Base-by-base conservation (phyloP, 176 grass and related monocot genomes). In the Carex parvula region DNA sequence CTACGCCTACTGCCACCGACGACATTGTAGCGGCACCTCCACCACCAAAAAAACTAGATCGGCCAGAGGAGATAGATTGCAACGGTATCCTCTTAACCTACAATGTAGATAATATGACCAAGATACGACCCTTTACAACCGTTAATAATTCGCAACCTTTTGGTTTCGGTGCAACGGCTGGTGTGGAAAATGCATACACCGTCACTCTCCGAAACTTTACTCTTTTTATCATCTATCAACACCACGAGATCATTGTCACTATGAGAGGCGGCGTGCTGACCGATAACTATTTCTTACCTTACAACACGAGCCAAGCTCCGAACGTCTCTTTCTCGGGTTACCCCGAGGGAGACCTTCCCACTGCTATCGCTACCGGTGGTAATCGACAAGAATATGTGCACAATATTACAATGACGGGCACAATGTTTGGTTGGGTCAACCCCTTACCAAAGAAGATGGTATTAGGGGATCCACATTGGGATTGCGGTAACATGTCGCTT, bases 1-100 rank as follows among this genome's bases (percentile, higher is more conserved):
- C 0, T 16, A 76, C 71, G 14, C 71, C 71, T 21, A 50, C 44
- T 54, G 13, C 0, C 70, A n/a, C 70, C 8, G 1, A 54, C 18
- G 0, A 54, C 1, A 2, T 6, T n/a, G 71, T 75, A 26, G 59
- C 59, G 5, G 55, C 60, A 52, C 59, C 83, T 32, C 39, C 79
- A 48, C 79, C 79, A 14, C 79, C 55, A 11, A 60, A 39, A 39
- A 39, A 37, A 52, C 11, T 24, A 8, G 11, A 78, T 30, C 88
- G 85, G 11, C 30, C 87, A 29, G 90, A 76, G 0, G 81, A 83
- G 46, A 8, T 17, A 37, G 86, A 81, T 20, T 97, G 94, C 91
- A 97, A 97, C 60, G 91, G 94, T 54, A 81, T 97, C n/a, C 84
- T 88, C 8, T 87, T 97, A 58, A 85, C 46, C 46, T 97, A 97